Conservation (phyloP, 1,284 basidiomycete genomes). For the Cutaneotrichosporon arboriforme region DNA sequence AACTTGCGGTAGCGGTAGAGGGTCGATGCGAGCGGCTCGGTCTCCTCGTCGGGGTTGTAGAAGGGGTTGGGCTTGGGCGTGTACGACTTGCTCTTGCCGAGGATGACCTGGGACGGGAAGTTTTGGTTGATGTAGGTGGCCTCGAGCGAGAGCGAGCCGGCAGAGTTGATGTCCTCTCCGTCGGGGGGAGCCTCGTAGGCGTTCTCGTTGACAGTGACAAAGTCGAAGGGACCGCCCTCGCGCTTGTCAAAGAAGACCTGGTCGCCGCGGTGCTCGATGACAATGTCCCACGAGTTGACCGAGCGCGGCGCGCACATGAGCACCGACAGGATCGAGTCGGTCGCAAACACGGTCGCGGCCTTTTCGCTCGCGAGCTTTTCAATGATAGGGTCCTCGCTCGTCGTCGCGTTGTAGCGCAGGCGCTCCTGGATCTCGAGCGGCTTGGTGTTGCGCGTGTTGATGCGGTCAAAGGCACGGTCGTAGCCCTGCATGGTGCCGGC, state of each 20-base stretch:
- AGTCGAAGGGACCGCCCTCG: constrained; percentile 93
- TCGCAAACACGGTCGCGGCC: constrained; percentile 82
- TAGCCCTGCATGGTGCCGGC: constrained; percentile 90
- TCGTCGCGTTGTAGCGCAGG: constrained; percentile 95
- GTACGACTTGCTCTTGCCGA: constrained; percentile 55
- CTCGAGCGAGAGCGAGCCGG: constrained; percentile 88
- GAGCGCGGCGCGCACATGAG: constrained; percentile 95
- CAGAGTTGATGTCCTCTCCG: constrained; percentile 75
- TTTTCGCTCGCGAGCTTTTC: constrained; percentile 75
- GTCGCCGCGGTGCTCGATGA: constrained; percentile 87
- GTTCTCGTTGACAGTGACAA: constrained; percentile 98
- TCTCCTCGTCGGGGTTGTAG: constrained; percentile 81
- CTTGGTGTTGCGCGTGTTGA: constrained; percentile 87
- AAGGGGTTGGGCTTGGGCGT: constrained; percentile 88
- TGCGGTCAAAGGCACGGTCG: constrained; percentile 91
- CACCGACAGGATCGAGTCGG: constrained; percentile 90
- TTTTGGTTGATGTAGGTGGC: constrained; percentile 99
- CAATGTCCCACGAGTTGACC: constrained; percentile 98
- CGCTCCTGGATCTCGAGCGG: constrained; percentile 89
- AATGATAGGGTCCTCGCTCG: constrained; percentile 94
- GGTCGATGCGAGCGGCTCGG: constrained; percentile 88
- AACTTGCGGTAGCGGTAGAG: constrained; percentile 96
- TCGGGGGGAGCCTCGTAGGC: constrained; percentile 92
- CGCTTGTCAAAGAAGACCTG: constrained; percentile 97
- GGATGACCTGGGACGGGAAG: constrained; percentile 93